Evolutionary conservation across 352 stramenopile genomes (phyloP).

Genomic region (Phytopythium vexans): DNA sequence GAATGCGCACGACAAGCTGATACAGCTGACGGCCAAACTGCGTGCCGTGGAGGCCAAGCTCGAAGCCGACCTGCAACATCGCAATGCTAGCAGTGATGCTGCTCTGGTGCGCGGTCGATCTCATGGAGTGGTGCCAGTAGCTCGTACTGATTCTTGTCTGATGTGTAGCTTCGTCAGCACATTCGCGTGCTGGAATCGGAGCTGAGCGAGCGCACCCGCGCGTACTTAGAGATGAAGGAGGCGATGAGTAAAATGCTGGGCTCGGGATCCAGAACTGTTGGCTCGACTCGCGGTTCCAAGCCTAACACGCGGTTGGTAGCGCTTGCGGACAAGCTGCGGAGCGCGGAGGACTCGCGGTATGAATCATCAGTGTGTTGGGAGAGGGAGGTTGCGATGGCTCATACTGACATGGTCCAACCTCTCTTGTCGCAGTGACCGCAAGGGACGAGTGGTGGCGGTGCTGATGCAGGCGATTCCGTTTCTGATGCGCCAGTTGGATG

Average conservation of each 20-base stretch:
- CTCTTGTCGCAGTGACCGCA: constrained; percentile 32
- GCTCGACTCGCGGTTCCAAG: constrained; percentile 9
- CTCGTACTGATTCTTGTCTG: too few species aligned
- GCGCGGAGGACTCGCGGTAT: constrained; percentile 35
- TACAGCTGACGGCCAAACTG: constrained; percentile 36
- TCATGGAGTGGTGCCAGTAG: too few species aligned
- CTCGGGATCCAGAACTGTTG: too few species aligned
- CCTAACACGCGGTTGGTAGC: constrained; percentile 18
- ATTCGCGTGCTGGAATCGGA: too few species aligned
- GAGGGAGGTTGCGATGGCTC: not conserved
- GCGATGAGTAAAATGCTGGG: too few species aligned
- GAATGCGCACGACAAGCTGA: constrained; percentile 42
- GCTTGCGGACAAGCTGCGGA: constrained; percentile 32
- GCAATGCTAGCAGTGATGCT: too few species aligned
- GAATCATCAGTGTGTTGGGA: too few species aligned
- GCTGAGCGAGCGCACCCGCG: too few species aligned
- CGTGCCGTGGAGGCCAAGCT: constrained; percentile 45
- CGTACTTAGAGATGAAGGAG: too few species aligned
- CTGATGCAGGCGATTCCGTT: constrained; percentile 39
- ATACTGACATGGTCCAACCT: constrained; percentile 1
- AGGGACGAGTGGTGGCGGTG: constrained; percentile 33
- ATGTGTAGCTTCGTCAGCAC: too few species aligned
- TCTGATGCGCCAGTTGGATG: constrained; percentile 44
- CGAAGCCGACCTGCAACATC: constrained; percentile 32
- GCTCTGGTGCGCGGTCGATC: too few species aligned